Percentiles rank a stretch among this genome's conserved stretches.
These are phyloP conservation scores for Sporothrix protearum DNA, from an alignment of 2,329 filamentous ascomycete species.

Conservation along the genomic window DNA sequence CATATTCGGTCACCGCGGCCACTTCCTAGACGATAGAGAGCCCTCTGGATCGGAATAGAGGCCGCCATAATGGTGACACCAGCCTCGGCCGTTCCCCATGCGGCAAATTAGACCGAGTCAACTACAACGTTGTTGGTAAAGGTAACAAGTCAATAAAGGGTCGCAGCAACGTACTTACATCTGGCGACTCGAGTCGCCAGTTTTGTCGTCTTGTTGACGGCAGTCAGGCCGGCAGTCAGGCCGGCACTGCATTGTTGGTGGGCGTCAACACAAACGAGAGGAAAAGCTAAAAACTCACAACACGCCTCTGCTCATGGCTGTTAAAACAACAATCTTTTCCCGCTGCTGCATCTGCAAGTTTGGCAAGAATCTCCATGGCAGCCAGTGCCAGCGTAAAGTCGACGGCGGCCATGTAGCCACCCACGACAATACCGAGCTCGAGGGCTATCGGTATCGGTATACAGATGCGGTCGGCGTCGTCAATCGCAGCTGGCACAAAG, in stretches of 20 bases:
- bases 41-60: conserved; percentile 36
- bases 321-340: conserved; percentile 34
- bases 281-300: conserved; percentile 27
- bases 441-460: conserved; percentile 26
- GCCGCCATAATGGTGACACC: conserved; percentile 38
- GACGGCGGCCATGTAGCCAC: conserved; percentile 31
- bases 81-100: conserved; percentile 35
- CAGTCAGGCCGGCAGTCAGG: not conserved
- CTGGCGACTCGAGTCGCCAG: conserved; percentile 19
- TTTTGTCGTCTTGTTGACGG: conserved; percentile 19
- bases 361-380: conserved; percentile 35
- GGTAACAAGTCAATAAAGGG: not conserved
- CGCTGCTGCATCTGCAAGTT: conserved; percentile 33
- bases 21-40: conserved; percentile 28
- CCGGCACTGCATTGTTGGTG: conserved; percentile 17
- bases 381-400: conserved; percentile 32
- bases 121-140: not conserved
- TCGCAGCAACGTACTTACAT: conserved; percentile 16
- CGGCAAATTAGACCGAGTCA: conserved; percentile 29
- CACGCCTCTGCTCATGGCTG: conserved; percentile 36
- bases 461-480: conserved; percentile 26
- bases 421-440: conserved; percentile 29
- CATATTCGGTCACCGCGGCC: not conserved
- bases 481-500: not conserved
- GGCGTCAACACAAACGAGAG: not conserved